Evolutionary conservation across 2,329 filamentous ascomycete genomes (phyloP).

Genomic region (Ceratocystis destructans): DNA sequence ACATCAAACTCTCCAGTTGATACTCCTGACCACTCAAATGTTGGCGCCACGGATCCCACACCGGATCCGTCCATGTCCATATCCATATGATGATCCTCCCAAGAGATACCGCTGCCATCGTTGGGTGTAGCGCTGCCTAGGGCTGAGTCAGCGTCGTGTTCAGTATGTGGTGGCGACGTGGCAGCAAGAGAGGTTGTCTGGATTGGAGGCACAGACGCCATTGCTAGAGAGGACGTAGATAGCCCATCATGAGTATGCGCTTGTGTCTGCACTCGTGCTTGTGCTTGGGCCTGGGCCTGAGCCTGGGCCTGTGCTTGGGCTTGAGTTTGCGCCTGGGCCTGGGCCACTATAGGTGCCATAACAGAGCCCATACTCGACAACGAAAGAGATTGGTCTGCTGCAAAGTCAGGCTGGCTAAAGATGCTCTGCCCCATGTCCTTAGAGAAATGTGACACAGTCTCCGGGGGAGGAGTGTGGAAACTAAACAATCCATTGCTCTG

Average conservation of each 20-base stretch:
- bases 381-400: neutral
- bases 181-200: slow-evolving; percentile 11
- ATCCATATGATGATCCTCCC: slow-evolving; percentile 31
- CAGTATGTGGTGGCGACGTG: slow-evolving; percentile 33
- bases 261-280: neutral
- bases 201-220: slow-evolving; percentile 9
- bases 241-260: neutral
- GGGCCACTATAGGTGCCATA: slow-evolving; percentile 3
- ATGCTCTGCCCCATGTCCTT: neutral
- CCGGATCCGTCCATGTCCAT: slow-evolving; percentile 25
- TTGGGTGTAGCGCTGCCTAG: slow-evolving; percentile 32
- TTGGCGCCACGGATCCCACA: slow-evolving; percentile 28
- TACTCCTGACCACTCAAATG: slow-evolving; percentile 42
- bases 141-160: slow-evolving; percentile 29
- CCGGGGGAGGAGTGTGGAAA: slow-evolving; percentile 41
- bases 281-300: neutral
- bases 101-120: slow-evolving; percentile 29
- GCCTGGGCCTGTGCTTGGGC: neutral
- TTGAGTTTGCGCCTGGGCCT: neutral
- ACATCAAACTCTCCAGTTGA: slow-evolving; percentile 42
- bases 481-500: slow-evolving; percentile 26
- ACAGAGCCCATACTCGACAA: neutral
- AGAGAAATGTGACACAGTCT: slow-evolving; percentile 31
- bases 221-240: neutral
- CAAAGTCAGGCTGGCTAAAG: neutral